Conservation (phyloP, 2,329 filamentous ascomycete genomes). For the Didymosphaeria variabile region DNA sequence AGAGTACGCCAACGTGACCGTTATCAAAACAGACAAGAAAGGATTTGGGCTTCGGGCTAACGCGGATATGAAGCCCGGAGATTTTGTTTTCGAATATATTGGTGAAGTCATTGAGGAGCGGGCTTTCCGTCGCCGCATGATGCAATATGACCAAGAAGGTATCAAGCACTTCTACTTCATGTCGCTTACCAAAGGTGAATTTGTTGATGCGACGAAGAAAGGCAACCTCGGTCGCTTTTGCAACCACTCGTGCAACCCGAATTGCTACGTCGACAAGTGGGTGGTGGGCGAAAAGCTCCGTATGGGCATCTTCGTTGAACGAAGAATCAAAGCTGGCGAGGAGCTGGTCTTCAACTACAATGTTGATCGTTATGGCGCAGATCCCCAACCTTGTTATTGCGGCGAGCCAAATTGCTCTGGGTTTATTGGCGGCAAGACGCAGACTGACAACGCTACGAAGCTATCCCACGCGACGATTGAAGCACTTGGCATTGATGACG, state of each 20-base stretch:
- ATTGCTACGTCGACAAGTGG: constrained; percentile 99
- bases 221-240: constrained; percentile 97
- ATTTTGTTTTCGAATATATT: constrained; percentile 98
- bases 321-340: constrained; percentile 84
- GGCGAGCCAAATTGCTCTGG: constrained; percentile 93
- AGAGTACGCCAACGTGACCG: constrained; percentile 88
- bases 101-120: constrained; percentile 96
- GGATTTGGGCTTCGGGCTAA: constrained; percentile 91
- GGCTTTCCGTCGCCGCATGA: constrained; percentile 87
- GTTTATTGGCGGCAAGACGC: constrained; percentile 96
- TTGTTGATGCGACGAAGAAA: constrained; percentile 96
- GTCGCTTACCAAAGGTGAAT: constrained; percentile 95
- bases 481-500: constrained; percentile 92
- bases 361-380: constrained; percentile 95
- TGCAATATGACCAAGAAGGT: constrained; percentile 92
- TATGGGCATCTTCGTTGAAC: constrained; percentile 97
- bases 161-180: constrained; percentile 99
- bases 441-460: constrained; percentile 94
- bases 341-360: constrained; percentile 99
- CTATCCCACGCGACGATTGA: constrained; percentile 89
- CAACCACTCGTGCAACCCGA: constrained; percentile 98
- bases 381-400: constrained; percentile 97
- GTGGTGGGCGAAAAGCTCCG: constrained; percentile 95
- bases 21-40: constrained; percentile 98
- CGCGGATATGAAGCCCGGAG: constrained; percentile 76